phyloP scores from a whole-genome alignment of 306 rosid species.

The Castanospermum australe region DNA sequence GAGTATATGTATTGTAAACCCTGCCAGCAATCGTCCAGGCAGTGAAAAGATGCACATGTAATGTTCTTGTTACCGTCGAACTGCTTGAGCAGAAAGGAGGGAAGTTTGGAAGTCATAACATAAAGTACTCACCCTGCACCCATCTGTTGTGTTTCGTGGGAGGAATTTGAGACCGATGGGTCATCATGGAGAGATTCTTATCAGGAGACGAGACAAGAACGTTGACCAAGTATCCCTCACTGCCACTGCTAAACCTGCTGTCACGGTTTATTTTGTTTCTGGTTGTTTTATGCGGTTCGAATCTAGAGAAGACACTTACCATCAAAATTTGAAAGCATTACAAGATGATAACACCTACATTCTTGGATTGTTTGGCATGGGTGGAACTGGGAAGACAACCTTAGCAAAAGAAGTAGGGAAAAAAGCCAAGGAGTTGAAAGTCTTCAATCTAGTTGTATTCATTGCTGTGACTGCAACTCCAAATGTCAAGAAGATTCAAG shows the following conservation, averaged over 20 bases:
- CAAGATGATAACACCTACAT: not conserved
- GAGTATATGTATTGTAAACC: no score
- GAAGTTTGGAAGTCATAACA: no score
- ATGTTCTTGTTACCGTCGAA: no score
- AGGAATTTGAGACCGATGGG: no score
- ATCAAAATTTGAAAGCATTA: not conserved
- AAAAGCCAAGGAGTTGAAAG: not conserved
- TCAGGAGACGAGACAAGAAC: not conserved
- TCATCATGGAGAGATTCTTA: no score
- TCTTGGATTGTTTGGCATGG: not conserved
- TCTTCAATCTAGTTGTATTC: not conserved
- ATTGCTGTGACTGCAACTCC: not conserved
- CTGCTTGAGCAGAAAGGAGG: no score
- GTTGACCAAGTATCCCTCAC: not conserved
- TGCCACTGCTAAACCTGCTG: not conserved
- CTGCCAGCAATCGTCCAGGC: no score
- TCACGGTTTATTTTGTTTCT: not conserved
- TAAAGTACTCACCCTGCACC: no score
- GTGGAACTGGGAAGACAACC: not conserved
- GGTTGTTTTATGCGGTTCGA: not conserved
- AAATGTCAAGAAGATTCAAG: not conserved
- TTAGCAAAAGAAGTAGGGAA: not conserved
- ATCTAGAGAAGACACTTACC: not conserved
- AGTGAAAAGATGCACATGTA: no score
- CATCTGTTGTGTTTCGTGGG: no score